Evolutionary conservation across 1,284 basidiomycete species (phyloP).

Genomic region (Acaromyces ingoldii): DNA sequence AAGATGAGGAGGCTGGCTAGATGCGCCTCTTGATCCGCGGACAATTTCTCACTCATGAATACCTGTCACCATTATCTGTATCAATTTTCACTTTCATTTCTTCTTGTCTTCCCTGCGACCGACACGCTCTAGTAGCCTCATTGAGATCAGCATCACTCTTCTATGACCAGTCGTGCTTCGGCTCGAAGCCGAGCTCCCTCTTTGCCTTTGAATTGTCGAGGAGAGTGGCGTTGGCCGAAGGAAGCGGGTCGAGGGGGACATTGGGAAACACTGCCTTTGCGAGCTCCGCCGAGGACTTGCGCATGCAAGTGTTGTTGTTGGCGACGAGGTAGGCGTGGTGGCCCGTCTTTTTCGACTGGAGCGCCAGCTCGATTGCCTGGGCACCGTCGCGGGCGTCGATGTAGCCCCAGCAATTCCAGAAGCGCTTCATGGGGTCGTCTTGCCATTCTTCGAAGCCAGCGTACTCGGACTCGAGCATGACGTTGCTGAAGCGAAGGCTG

Average conservation of each 20-base stretch:
- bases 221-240: constrained; percentile 29
- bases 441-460: constrained; percentile 52
- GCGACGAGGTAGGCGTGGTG: constrained; percentile 53
- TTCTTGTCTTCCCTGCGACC: no score
- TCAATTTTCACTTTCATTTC: no score
- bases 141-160: no score
- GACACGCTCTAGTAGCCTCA: no score
- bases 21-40: no score
- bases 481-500: constrained; percentile 52
- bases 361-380: constrained; percentile 50
- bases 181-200: constrained; percentile 50
- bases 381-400: constrained; percentile 53
- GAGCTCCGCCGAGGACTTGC: constrained; percentile 47
- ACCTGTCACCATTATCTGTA: no score
- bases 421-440: constrained; percentile 36
- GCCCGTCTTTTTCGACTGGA: constrained; percentile 47
- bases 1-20: no score
- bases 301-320: constrained; percentile 46
- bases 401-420: constrained; percentile 32
- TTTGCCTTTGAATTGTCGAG: constrained; percentile 52
- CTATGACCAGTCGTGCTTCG: constrained; percentile 41
- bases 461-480: constrained; percentile 52
- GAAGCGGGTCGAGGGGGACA: constrained; percentile 36
- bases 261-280: constrained; percentile 51
- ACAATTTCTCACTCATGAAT: no score